phyloP scores from a whole-genome alignment of 1,284 basidiomycete genomes.

The Amylostereum areolatum region DNA sequence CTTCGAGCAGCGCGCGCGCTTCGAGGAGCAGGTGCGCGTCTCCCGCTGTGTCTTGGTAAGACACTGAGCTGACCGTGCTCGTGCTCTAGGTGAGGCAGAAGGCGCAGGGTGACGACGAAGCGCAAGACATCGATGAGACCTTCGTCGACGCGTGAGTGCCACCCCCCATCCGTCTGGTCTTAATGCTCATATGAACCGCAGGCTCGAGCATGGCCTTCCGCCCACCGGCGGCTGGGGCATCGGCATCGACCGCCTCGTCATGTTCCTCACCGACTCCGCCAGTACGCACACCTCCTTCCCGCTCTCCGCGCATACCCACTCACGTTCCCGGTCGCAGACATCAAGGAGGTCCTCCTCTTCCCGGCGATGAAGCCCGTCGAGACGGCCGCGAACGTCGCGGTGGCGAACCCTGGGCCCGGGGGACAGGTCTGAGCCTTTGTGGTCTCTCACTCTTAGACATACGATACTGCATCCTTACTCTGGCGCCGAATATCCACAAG shows the following conservation, averaged over 20 bases:
- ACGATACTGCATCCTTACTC: no score
- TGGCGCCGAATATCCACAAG: no score
- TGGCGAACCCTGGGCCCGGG: conserved; percentile 21
- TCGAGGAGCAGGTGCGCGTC: conserved; percentile 80
- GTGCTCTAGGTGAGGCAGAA: conserved; percentile 71
- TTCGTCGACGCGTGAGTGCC: conserved; percentile 82
- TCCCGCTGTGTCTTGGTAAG: conserved; percentile 18
- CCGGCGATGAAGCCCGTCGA: conserved; percentile 86
- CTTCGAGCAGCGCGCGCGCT: conserved; percentile 92
- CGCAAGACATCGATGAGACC: conserved; percentile 94
- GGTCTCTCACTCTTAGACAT: no score
- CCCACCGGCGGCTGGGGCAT: conserved; percentile 97
- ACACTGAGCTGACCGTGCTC: not conserved
- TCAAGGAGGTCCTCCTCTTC: conserved; percentile 88
- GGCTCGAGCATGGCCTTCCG: conserved; percentile 94
- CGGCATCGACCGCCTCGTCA: conserved; percentile 90
- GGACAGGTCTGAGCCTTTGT: conserved; percentile 20
- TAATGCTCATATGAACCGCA: conserved; percentile 23
- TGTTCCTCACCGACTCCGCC: conserved; percentile 92
- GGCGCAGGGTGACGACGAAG: conserved; percentile 96
- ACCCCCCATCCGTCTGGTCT: not conserved
- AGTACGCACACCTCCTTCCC: conserved; percentile 48
- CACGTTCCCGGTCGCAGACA: conserved; percentile 43
- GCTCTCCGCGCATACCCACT: conserved; percentile 16
- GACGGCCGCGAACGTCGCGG: conserved; percentile 25